phyloP scores from a whole-genome alignment of 2,329 filamentous ascomycete species.

The Domatiomyces catenatus region DNA sequence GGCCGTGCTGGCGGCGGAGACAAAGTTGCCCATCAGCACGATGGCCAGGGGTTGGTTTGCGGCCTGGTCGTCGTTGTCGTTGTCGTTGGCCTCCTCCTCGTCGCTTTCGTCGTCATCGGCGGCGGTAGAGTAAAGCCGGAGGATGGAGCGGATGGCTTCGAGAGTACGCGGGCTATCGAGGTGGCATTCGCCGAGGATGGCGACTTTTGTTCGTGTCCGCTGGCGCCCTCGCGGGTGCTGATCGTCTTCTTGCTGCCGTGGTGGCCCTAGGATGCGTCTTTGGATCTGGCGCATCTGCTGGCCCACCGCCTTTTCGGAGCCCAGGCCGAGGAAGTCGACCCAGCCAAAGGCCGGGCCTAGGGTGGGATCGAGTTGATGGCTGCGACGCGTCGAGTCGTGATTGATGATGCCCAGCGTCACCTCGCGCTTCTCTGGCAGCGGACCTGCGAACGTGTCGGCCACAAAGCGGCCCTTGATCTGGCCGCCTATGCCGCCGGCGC shows the following conservation, averaged over 20 bases:
- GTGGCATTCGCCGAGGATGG: slow-evolving; percentile 74
- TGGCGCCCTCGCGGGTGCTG: slow-evolving; percentile 11
- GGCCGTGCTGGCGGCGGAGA: slow-evolving; percentile 40
- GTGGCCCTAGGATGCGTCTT: slow-evolving; percentile 43
- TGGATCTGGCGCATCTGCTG: slow-evolving; percentile 70
- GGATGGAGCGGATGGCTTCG: slow-evolving; percentile 63
- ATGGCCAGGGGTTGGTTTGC: slow-evolving; percentile 60
- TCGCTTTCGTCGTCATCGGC: not conserved
- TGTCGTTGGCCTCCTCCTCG: not conserved
- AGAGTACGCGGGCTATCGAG: slow-evolving; percentile 72
- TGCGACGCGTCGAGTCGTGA: slow-evolving; percentile 18
- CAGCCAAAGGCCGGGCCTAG: slow-evolving; percentile 78
- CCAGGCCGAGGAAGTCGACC: slow-evolving; percentile 89
- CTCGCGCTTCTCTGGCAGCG: slow-evolving; percentile 72
- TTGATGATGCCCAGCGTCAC: slow-evolving; percentile 59
- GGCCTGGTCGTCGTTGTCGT: slow-evolving; percentile 1
- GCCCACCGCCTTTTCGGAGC: slow-evolving; percentile 73
- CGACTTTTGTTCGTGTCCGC: slow-evolving; percentile 33
- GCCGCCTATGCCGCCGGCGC: slow-evolving; percentile 57
- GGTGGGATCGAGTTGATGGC: slow-evolving; percentile 19
- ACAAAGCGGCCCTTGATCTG: slow-evolving; percentile 86
- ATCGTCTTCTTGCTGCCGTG: slow-evolving; percentile 20
- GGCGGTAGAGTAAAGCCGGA: slow-evolving; percentile 58
- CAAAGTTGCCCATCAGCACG: slow-evolving; percentile 74
- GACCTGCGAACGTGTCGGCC: slow-evolving; percentile 78